Evolutionary conservation across 257 asterid genomes (phyloP).

Genomic region (Parsonsia alboflavescens): DNA sequence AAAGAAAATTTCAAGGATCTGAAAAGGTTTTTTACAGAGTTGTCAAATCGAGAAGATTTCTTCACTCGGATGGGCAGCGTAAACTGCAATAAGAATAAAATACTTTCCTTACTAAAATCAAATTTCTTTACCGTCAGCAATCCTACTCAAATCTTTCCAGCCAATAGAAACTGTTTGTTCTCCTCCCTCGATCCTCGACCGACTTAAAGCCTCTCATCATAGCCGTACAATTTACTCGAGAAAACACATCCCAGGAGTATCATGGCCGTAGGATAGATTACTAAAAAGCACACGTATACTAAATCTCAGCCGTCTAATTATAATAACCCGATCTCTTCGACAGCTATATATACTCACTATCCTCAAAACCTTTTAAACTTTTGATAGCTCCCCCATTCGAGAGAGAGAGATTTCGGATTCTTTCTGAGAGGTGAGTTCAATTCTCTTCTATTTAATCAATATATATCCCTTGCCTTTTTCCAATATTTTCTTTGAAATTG

Average conservation of each 20-base stretch:
- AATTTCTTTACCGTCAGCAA: background rate
- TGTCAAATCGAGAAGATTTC: no score
- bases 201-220: constrained; percentile 23
- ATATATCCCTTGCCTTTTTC: background rate
- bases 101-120: background rate
- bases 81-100: background rate
- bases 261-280: constrained; percentile 42
- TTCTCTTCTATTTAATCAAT: no score
- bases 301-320: constrained; percentile 46
- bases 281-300: constrained; percentile 28
- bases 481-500: background rate
- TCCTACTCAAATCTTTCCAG: constrained; percentile 11
- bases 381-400: constrained; percentile 11
- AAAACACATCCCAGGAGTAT: constrained; percentile 48
- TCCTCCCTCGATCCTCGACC: constrained; percentile 36
- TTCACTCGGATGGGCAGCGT: no score
- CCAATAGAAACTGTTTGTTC: constrained; percentile 34
- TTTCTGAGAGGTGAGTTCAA: constrained; percentile 23
- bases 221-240: constrained; percentile 37
- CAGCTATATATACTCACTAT: constrained; percentile 32
- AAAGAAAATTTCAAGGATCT: no score
- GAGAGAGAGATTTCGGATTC: background rate
- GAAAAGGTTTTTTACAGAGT: no score
- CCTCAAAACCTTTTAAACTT: background rate
- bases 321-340: constrained; percentile 5